phyloP scores from a whole-genome alignment of 805 yeast genomes.

The Sugiyamaella americana region DNA sequence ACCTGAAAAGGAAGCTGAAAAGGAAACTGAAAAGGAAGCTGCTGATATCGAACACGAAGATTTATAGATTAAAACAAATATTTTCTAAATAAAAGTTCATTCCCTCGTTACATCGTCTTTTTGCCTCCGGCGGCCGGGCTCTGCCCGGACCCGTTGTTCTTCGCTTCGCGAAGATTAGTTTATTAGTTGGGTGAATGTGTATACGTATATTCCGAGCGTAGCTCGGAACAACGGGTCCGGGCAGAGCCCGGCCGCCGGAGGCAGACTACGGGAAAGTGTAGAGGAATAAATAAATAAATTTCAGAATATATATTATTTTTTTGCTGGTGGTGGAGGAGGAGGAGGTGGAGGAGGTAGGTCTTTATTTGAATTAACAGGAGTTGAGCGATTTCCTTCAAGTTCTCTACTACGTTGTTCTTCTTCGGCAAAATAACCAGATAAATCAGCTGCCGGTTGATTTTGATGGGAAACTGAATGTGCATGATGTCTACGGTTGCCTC shows the following conservation, averaged over 20 bases:
- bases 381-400: conserved; percentile 17
- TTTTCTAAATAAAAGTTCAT: no score
- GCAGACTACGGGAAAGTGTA: background rate
- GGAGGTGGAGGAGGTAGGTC: conserved; percentile 25
- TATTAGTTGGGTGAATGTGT: no score
- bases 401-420: conserved; percentile 23
- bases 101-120: no score
- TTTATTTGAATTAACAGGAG: conserved; percentile 4
- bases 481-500: conserved; percentile 11
- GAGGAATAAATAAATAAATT: background rate
- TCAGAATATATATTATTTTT: no score
- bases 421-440: conserved; percentile 25
- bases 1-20: conserved; percentile 29
- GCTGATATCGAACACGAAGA: conserved; percentile 13
- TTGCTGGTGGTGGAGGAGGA: conserved; percentile 23
- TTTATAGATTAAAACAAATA: background rate
- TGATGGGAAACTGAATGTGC: conserved; percentile 2
- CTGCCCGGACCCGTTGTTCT: background rate
- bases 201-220: background rate
- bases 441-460: conserved; percentile 15
- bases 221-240: background rate
- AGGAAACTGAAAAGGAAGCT: conserved; percentile 20
- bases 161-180: no score
- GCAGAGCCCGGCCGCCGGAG: background rate
- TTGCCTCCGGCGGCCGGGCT: background rate